A percentile compares a stretch with the other conserved stretches of the same genome.
These are phyloP conservation scores for Pyracantha coccinea DNA, from an alignment of 331 rosid species.

Conservation along the genomic window DNA sequence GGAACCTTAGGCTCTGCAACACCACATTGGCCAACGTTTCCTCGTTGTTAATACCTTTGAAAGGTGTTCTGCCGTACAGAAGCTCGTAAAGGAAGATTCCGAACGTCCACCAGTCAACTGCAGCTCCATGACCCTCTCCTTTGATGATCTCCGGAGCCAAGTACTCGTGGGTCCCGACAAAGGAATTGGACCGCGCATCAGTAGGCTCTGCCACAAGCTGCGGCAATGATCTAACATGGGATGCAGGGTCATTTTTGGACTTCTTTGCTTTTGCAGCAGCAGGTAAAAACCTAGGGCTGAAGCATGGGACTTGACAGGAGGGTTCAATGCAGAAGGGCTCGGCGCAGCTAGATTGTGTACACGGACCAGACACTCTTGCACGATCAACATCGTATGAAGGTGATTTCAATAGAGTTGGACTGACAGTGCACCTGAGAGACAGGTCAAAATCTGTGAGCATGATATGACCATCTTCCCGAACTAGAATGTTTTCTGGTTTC, in stretches of 20 bases:
- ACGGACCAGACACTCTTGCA: conserved; percentile 60
- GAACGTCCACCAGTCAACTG: conserved; percentile 98
- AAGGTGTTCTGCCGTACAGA: conserved; percentile 70
- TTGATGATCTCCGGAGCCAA: conserved; percentile 89
- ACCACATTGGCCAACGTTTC: conserved; percentile 77
- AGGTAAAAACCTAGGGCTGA: conserved; percentile 80
- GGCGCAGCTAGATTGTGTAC: conserved; percentile 62
- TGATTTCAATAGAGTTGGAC: conserved; percentile 72
- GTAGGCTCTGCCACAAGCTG: conserved; percentile 91
- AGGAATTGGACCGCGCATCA: conserved; percentile 82
- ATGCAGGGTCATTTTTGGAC: conserved; percentile 40
- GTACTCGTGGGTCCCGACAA: conserved; percentile 90
- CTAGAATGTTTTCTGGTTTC: conserved; percentile 95
- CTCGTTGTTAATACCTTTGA: conserved; percentile 66
- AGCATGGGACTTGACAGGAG: conserved; percentile 85
- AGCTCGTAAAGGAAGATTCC: conserved; percentile 84
- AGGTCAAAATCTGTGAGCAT: conserved; percentile 98
- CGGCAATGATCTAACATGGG: conserved; percentile 69
- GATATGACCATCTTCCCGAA: conserved; percentile 94
- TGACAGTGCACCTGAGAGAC: conserved; percentile 77
- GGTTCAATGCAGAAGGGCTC: conserved; percentile 90
- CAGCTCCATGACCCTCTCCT: conserved; percentile 92
- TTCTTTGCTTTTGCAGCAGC: conserved; percentile 63
- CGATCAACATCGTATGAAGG: conserved; percentile 38
- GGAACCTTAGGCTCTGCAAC: conserved; percentile 64